phyloP scores from a whole-genome alignment of 306 rosid species.

The Dicorynia guianensis region DNA sequence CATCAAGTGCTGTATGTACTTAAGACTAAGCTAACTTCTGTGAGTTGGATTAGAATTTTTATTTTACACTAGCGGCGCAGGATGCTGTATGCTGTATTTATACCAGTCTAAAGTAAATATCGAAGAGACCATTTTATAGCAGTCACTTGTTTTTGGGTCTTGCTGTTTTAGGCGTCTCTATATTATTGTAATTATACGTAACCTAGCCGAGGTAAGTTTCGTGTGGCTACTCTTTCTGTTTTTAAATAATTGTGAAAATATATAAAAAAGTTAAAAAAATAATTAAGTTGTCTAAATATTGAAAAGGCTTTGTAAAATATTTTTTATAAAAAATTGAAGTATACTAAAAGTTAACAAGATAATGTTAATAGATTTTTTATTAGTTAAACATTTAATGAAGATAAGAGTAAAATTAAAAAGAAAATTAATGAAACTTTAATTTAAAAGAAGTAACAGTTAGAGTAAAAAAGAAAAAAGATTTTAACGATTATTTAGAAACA shows the following conservation, averaged over 20 bases:
- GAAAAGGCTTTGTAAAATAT: no score
- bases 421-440: no score
- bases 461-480: no score
- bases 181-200: neutral
- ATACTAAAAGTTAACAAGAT: no score
- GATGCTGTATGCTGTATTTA: slow-evolving; percentile 35
- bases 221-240: no score
- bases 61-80: slow-evolving; percentile 25
- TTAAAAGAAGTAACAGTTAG: no score
- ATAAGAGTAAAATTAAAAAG: no score
- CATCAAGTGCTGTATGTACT: neutral
- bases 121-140: slow-evolving; percentile 3
- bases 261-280: neutral
- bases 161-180: neutral
- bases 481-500: no score
- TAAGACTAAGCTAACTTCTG: slow-evolving; percentile 7
- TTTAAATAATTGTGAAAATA: neutral
- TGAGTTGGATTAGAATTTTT: slow-evolving; percentile 28
- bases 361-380: no score
- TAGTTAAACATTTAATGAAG: no score
- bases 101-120: neutral
- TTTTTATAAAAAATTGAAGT: no score
- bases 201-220: neutral
- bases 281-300: no score
- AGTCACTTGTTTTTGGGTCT: neutral